These are phyloP conservation scores for Phylloporus sp. DNA, from an alignment of 768 basidiomycete species.

Conservation along the genomic window DNA sequence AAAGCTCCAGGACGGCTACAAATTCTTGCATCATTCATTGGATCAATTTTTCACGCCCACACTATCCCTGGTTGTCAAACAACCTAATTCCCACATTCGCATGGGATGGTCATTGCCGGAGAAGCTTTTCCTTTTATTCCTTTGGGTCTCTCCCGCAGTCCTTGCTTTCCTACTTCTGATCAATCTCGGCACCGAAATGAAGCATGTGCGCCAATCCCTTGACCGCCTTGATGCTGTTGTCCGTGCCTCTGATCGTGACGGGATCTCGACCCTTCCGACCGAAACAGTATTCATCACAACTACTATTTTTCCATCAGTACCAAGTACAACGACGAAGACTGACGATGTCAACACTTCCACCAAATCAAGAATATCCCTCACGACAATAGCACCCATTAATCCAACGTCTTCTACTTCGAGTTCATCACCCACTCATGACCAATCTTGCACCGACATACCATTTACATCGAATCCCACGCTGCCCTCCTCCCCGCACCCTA, in stretches of 20 bases:
- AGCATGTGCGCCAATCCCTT: constrained; percentile 22
- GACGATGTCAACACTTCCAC: constrained; percentile 1
- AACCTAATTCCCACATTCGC: constrained; percentile 1
- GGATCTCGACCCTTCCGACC: constrained; percentile 2
- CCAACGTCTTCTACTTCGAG: constrained; percentile 2
- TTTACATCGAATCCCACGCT: constrained; percentile 13
- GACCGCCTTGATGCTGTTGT: constrained; percentile 14
- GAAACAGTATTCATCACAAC: constrained; percentile 32
- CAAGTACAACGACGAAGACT: not conserved
- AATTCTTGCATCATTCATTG: constrained; percentile 53
- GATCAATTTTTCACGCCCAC: constrained; percentile 58
- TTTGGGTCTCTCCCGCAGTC: constrained; percentile 16
- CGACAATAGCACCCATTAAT: constrained; percentile 5
- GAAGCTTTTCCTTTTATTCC: constrained; percentile 10
- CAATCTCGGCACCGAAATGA: constrained; percentile 28
- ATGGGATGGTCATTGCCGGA: constrained; percentile 10
- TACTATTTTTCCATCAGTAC: constrained; percentile 18
- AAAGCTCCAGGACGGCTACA: constrained; percentile 36
- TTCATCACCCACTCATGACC: constrained; percentile 9
- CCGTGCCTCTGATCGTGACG: constrained; percentile 6
- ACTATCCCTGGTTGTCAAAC: constrained; percentile 36
- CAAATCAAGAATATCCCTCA: constrained; percentile 7
- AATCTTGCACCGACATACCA: constrained; percentile 7
- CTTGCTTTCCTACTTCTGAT: constrained; percentile 18
- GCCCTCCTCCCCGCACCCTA: constrained; percentile 4